Base-by-base conservation (phyloP, 2,329 filamentous ascomycete species). In the Hawksworthiomyces lignivorus region DNA sequence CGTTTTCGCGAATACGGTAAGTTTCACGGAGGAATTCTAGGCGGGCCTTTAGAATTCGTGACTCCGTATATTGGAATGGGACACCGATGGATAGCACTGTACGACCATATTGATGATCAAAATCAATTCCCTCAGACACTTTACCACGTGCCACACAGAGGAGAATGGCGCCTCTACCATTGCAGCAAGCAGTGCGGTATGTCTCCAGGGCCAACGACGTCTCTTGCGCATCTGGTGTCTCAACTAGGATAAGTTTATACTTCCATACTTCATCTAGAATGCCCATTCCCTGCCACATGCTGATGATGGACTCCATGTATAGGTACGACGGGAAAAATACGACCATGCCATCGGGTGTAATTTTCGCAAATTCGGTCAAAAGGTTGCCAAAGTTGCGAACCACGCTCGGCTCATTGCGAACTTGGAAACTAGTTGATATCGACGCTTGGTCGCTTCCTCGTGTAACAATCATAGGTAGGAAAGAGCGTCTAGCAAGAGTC, bases 301-400 rank as follows among this genome's bases (percentile, higher is more conserved):
- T 90, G 60, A 98, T 96, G 59, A 97, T 97, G 39, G 84, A 92
- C 60, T 98, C 92, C 92, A 98, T 97, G 67, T 98, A 98, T 2
- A 98, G 75, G 55, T 98, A 98, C 0, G 88, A 95, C 0, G 92
- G 94, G 60, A 98, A 98, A 70, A 98, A 98, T 29, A 98, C 92
- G n/a, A 98, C 92, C 62, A 98, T 82, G 24, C 92, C 92, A 55
- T 98, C 92, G 0, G 92, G 94, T 0, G 92, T 98, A 50, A 97
- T 82, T 61, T 90, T 94, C 41, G 88, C 86, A 59, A 98, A 97
- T 59, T 98, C 92, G 7, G 89, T 92, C 24, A 98, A 70, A 2
- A 98, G 72, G 50, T 83, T 92, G 33, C 92, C 94, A 54, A 96
- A 98, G 61, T 98, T 98, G 36, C 92, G 80, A 21, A 98, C 88